Evolutionary conservation across 148 eudicot species (phyloP).

Genomic region (Cornus suecica): DNA sequence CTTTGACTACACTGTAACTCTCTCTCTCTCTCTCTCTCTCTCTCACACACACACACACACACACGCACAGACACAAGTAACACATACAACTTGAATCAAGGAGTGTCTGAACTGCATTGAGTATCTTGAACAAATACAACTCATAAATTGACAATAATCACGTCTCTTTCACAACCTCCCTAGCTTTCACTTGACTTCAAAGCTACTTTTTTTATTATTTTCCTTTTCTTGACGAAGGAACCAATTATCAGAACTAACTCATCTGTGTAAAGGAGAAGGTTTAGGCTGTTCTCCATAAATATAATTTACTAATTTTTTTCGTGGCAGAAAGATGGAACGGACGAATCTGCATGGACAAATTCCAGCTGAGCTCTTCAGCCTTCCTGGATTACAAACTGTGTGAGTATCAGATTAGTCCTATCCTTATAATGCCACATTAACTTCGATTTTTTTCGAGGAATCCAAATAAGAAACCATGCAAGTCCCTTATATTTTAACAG

Average conservation of each 20-base stretch:
- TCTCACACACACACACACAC: background rate
- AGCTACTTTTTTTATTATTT: background rate
- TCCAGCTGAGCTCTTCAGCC: constrained; percentile 26
- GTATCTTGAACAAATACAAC: background rate
- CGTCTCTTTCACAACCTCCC: too few relatives aligned
- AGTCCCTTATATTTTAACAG: background rate
- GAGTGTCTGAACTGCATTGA: background rate
- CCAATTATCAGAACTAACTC: background rate
- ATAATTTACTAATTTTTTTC: constrained; percentile 5
- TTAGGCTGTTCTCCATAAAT: background rate
- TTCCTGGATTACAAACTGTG: constrained; percentile 32
- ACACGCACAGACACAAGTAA: background rate
- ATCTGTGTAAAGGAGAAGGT: background rate
- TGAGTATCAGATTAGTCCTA: constrained; percentile 3
- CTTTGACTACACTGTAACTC: constrained; percentile 56
- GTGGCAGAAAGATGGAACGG: constrained; percentile 35
- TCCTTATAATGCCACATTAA: background rate
- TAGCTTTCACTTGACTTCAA: too few relatives aligned
- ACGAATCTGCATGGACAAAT: constrained; percentile 31
- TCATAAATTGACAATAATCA: too few relatives aligned
- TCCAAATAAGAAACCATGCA: background rate
- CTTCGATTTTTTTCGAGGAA: background rate
- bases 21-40: constrained; percentile 15
- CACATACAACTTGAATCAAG: background rate
- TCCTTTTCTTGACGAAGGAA: background rate